A percentile compares a stretch with the other conserved stretches of the same genome.
Evolutionary conservation across 768 basidiomycete species (phyloP).

Genomic region (Trametes gibbosa): DNA sequence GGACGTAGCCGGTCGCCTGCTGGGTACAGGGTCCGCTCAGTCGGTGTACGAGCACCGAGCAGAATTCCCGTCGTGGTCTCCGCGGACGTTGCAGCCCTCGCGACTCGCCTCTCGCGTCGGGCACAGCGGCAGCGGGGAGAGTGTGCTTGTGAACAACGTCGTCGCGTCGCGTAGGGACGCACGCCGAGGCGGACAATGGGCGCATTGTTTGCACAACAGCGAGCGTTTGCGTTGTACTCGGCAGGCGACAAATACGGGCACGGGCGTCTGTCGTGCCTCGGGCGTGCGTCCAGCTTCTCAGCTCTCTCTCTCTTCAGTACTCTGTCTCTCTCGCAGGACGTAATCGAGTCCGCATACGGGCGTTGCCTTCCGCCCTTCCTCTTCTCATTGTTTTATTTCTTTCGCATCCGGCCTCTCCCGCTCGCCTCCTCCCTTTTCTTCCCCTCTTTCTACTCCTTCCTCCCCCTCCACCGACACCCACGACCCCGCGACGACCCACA

Average conservation of each 20-base stretch:
- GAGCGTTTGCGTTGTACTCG: conserved; percentile 6
- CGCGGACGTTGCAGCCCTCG: background rate
- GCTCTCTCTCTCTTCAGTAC: conserved; percentile 12
- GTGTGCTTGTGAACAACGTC: background rate
- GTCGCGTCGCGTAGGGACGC: conserved; percentile 1
- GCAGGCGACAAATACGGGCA: conserved; percentile 2
- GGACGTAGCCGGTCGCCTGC: conserved; percentile 1
- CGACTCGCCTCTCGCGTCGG: background rate
- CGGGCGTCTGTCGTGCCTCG: background rate
- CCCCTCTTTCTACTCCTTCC: conserved; percentile 36
- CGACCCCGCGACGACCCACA: conserved; percentile 21
- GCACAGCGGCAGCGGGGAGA: background rate
- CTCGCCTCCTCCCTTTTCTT: conserved; percentile 28
- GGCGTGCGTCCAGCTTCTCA: background rate
- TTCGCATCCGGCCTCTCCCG: conserved; percentile 16
- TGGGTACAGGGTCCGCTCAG: conserved; percentile 17
- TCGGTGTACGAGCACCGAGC: too few relatives aligned
- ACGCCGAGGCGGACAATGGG: conserved; percentile 9
- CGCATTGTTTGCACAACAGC: conserved; percentile 8
- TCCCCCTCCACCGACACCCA: conserved; percentile 17
- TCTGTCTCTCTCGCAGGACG: conserved; percentile 19
- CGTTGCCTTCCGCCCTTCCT: conserved; percentile 16
- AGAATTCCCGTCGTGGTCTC: background rate
- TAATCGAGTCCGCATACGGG: conserved; percentile 29
- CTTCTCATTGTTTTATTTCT: conserved; percentile 29